Percentiles rank a stretch among this genome's conserved stretches.
phyloP scores from a whole-genome alignment of 129 eudicot species.

The Logfia minima region DNA sequence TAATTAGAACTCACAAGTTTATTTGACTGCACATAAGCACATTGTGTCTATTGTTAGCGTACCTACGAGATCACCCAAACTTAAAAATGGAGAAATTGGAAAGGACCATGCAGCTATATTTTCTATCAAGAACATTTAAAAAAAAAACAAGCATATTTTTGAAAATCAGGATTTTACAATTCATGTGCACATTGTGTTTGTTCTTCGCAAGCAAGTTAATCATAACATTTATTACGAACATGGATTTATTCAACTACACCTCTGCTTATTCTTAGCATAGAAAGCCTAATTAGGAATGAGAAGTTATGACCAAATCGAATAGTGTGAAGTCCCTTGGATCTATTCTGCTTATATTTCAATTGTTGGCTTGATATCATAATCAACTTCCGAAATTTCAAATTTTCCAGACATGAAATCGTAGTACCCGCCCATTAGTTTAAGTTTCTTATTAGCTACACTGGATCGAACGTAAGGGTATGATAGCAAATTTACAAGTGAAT shows the following conservation, averaged over 20 bases:
- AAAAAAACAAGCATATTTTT: too few relatives aligned
- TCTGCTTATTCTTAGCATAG: not conserved
- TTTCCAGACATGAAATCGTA: conserved; percentile 27
- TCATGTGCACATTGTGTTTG: not conserved
- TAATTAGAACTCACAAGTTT: not conserved
- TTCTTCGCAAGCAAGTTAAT: not conserved
- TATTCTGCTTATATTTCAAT: conserved; percentile 9
- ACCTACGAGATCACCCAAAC: not conserved
- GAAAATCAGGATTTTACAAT: not conserved
- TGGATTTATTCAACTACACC: not conserved
- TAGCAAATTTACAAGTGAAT: conserved; percentile 20
- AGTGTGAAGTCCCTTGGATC: not conserved
- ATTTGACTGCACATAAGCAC: not conserved
- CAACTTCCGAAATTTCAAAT: conserved; percentile 3
- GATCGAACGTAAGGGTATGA: conserved; percentile 32
- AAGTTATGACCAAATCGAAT: not conserved
- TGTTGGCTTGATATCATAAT: conserved; percentile 4
- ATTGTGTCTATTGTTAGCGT: not conserved
- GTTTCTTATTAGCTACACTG: conserved; percentile 20
- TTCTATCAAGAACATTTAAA: not conserved
- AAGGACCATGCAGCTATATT: not conserved
- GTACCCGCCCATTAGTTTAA: conserved; percentile 29
- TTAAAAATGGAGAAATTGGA: not conserved
- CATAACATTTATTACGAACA: not conserved
- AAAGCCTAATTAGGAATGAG: not conserved